Percentiles rank a stretch among this genome's conserved stretches.
Evolutionary conservation across 352 stramenopile genomes (phyloP).

Genomic region (Phytophthora tubulina): DNA sequence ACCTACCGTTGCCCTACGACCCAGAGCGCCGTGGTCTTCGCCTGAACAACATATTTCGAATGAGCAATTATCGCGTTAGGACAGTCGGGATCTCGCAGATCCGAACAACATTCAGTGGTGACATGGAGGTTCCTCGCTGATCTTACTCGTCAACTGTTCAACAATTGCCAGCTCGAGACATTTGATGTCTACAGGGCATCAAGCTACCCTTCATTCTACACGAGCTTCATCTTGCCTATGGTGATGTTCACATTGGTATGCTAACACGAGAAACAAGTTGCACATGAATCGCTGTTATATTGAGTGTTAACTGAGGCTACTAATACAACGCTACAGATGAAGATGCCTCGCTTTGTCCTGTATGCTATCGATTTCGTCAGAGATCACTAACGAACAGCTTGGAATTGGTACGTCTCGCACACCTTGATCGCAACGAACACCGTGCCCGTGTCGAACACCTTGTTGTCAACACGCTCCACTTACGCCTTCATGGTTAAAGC

Average conservation of each 20-base stretch:
- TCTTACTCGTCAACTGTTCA: background rate
- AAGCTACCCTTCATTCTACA: background rate
- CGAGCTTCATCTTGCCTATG: no score
- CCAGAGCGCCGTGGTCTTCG: background rate
- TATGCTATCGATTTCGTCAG: no score
- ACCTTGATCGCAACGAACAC: background rate
- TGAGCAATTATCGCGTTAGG: background rate
- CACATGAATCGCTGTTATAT: no score
- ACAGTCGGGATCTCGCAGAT: constrained; percentile 20
- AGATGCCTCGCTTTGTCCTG: no score
- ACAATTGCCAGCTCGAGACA: background rate
- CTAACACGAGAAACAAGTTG: no score
- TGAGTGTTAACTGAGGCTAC: no score
- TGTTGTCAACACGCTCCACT: background rate
- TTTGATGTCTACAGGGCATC: background rate
- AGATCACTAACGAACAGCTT: background rate
- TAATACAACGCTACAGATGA: no score
- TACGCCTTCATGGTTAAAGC: constrained; percentile 9
- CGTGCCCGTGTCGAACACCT: background rate
- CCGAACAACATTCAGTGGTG: constrained; percentile 2
- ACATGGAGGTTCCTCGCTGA: background rate
- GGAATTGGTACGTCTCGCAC: background rate
- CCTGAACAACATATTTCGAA: constrained; percentile 3
- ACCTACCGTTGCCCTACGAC: background rate
- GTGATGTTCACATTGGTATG: no score